Percentiles rank a stretch among this genome's conserved stretches.
phyloP scores from a whole-genome alignment of 1,284 basidiomycete species.

The Cryptococcus sp. region DNA sequence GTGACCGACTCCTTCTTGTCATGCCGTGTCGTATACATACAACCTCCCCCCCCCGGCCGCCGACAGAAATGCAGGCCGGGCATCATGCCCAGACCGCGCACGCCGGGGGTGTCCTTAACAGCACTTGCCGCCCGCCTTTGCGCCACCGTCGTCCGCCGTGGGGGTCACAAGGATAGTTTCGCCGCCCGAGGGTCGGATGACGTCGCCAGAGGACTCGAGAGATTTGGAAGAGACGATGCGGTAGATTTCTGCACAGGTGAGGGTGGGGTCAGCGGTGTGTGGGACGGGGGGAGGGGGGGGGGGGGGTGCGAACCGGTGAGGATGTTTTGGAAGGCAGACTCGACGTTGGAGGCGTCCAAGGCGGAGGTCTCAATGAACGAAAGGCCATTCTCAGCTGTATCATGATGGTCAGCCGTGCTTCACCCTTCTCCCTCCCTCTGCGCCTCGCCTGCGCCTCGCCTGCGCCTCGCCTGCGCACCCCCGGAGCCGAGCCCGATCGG shows the following conservation, averaged over 20 bases:
- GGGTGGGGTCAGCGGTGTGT: background rate
- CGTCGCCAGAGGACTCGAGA: slow-evolving; percentile 72
- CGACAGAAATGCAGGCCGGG: too few species aligned
- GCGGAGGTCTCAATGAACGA: slow-evolving; percentile 99
- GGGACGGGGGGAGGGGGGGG: background rate
- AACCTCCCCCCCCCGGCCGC: slow-evolving; percentile 1
- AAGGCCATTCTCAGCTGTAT: slow-evolving; percentile 70
- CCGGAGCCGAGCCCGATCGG: background rate
- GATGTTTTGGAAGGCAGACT: slow-evolving; percentile 94
- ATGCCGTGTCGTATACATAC: slow-evolving; percentile 2
- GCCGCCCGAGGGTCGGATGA: slow-evolving; percentile 65
- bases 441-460: background rate
- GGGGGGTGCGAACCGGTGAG: slow-evolving; percentile 67
- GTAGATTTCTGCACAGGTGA: slow-evolving; percentile 70
- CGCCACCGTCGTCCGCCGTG: slow-evolving; percentile 49
- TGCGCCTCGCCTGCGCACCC: background rate
- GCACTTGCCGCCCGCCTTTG: slow-evolving; percentile 49
- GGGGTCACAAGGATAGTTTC: slow-evolving; percentile 74
- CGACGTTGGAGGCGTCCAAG: slow-evolving; percentile 98
- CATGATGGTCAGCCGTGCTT: background rate
- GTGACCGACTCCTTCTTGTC: background rate
- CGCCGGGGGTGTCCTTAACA: slow-evolving; percentile 40
- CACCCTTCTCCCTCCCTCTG: background rate
- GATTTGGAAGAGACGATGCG: slow-evolving; percentile 87
- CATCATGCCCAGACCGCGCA: background rate